Base-by-base conservation (phyloP, 768 basidiomycete genomes). In the Mycena latifolia region DNA sequence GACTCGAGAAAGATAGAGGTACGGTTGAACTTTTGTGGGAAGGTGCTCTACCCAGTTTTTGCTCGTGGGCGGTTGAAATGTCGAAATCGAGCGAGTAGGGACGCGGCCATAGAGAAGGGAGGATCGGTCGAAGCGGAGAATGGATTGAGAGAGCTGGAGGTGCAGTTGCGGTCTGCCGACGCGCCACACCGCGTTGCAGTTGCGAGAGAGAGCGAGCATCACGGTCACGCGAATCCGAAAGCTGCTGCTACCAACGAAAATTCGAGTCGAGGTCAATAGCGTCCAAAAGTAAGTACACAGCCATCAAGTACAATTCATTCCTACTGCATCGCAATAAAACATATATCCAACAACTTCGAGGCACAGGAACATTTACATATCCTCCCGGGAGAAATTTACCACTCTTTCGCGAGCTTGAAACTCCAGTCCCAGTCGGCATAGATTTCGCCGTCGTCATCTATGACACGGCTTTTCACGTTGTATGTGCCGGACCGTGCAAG, bases 321-420 rank as follows among this genome's bases (percentile, higher is more conserved):
- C 28, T 27, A 25, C 45, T 55, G 61, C 65, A 65, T 59, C 52
- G 20, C 41, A 48, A 51, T 55, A 48, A 46, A 50, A 29, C 31
- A 41, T 55, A 66, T 55, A 66, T 61, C 43, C 31, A 61, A 65
- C 54, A 54, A 28, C 24, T 52, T 41, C 24, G 45, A 60, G 52
- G 28, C 24, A 41, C 46, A 45, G 35, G 33, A 67, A 66, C 58
- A 33, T 33, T 5, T 11, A 33, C n/a, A 54, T 55, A 53, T 50
- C n/a, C n/a, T 31, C 15, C 33, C 6, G 33, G 33, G 6, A 3
- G 29, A 20, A 41, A 58, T 50, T 74, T 76, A 92, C 96, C 96
- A 98, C 71, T 96, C 95, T 81, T 97, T 97, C 47, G 84, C 89
- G 64, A 98, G 85, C 77, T 95, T 97, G 86, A 98, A 98, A 27